Percentiles rank a stretch among this genome's conserved stretches.
Conservation (phyloP, 139 green algal species). For the Microglena sp. region DNA sequence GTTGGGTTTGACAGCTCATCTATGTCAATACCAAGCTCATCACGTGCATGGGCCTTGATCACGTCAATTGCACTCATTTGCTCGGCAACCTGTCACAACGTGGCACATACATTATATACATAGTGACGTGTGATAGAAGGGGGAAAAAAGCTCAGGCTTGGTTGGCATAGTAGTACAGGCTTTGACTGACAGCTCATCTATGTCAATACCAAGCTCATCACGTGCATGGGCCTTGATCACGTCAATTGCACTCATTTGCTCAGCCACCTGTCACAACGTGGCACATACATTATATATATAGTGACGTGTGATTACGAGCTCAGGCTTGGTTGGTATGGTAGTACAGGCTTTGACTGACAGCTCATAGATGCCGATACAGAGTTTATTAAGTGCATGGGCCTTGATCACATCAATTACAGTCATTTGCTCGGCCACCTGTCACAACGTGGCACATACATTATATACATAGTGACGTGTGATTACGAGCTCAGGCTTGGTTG, state of each 20-base stretch:
- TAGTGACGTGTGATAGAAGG: too few relatives aligned
- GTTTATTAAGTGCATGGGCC: conserved; percentile 73
- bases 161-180: too few relatives aligned
- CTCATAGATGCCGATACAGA: conserved; percentile 82
- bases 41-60: conserved; percentile 66
- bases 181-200: conserved; percentile 74
- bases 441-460: too few relatives aligned
- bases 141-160: too few relatives aligned
- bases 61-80: conserved; percentile 60
- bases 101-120: too few relatives aligned
- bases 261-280: conserved; percentile 27
- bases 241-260: conserved; percentile 53
- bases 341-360: too few relatives aligned
- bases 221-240: conserved; percentile 69
- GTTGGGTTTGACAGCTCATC: conserved; percentile 71
- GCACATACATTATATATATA: too few relatives aligned
- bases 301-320: too few relatives aligned
- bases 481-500: too few relatives aligned
- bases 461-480: too few relatives aligned
- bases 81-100: conserved; percentile 24
- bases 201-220: conserved; percentile 83
- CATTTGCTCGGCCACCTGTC: conserved; percentile 31
- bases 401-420: conserved; percentile 63
- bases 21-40: conserved; percentile 85
- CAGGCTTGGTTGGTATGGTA: too few relatives aligned